Evolutionary conservation across 345 rosid genomes (phyloP).

Genomic region (Aethionema arabicum): DNA sequence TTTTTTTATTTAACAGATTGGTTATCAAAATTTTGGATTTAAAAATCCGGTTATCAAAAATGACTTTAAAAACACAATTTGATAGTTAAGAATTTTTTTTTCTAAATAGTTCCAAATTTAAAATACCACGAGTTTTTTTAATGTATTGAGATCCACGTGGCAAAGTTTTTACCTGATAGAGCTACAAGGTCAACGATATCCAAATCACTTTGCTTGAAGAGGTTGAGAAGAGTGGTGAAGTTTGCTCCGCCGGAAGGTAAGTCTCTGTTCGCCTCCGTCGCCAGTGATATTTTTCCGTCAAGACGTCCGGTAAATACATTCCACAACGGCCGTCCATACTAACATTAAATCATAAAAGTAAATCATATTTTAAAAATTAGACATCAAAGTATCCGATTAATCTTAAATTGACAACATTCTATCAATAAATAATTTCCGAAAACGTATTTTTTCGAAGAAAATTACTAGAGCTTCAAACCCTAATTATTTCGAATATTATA

Average conservation of each 20-base stretch:
- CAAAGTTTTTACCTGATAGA: slow-evolving; percentile 46
- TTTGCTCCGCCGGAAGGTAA: slow-evolving; percentile 48
- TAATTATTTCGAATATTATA: no score
- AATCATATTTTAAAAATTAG: not conserved
- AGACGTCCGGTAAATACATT: slow-evolving; percentile 52
- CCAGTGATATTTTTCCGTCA: slow-evolving; percentile 58
- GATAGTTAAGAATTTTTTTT: no score
- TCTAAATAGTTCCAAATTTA: no score
- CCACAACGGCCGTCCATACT: slow-evolving; percentile 52
- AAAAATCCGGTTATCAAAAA: no score
- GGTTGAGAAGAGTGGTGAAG: slow-evolving; percentile 40
- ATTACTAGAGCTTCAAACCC: no score
- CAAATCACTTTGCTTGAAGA: slow-evolving; percentile 44
- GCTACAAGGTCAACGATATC: slow-evolving; percentile 49
- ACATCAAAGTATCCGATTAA: not conserved
- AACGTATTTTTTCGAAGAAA: no score
- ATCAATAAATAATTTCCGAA: no score
- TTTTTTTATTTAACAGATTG: no score
- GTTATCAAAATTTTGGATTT: no score
- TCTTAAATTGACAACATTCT: not conserved
- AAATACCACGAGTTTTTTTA: no score
- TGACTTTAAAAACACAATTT: no score
- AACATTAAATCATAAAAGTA: not conserved
- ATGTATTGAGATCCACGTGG: no score
- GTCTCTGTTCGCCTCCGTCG: slow-evolving; percentile 42